These are phyloP conservation scores for Venturia oleaginea DNA, from an alignment of 2,329 filamentous ascomycete genomes.

Conservation along the genomic window DNA sequence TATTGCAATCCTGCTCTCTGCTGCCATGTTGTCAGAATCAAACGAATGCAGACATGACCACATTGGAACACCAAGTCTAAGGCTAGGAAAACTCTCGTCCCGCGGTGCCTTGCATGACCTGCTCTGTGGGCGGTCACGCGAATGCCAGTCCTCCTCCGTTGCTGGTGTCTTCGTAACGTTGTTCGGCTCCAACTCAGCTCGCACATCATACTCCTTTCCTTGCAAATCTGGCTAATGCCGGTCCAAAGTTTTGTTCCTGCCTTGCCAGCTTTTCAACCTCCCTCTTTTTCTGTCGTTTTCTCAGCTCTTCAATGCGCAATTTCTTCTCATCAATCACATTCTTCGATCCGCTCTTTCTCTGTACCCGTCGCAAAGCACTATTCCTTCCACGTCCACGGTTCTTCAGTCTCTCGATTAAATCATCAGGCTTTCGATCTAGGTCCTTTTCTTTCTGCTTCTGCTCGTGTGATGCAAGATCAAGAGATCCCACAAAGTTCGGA, in stretches of 20 bases:
- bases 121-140: neutral
- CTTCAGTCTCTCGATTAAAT: conserved; percentile 50
- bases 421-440: conserved; percentile 60
- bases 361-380: conserved; percentile 73
- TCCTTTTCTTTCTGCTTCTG: conserved; percentile 70
- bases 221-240: conserved; percentile 77
- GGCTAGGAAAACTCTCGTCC: neutral
- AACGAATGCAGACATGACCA: neutral
- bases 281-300: conserved; percentile 58
- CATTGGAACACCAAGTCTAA: neutral
- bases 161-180: neutral
- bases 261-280: conserved; percentile 57
- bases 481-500: conserved; percentile 80
- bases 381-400: conserved; percentile 86
- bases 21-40: neutral
- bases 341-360: conserved; percentile 84
- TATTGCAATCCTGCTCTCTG: neutral
- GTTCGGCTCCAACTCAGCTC: neutral
- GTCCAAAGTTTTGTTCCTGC: conserved; percentile 69
- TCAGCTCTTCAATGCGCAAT: conserved; percentile 74
- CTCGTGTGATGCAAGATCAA: conserved; percentile 73
- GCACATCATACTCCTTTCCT: conserved; percentile 40
- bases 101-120: neutral
- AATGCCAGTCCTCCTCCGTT: neutral
- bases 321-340: conserved; percentile 96